Conservation (phyloP, 495 filamentous ascomycete species). For the Glonium stellatum region DNA sequence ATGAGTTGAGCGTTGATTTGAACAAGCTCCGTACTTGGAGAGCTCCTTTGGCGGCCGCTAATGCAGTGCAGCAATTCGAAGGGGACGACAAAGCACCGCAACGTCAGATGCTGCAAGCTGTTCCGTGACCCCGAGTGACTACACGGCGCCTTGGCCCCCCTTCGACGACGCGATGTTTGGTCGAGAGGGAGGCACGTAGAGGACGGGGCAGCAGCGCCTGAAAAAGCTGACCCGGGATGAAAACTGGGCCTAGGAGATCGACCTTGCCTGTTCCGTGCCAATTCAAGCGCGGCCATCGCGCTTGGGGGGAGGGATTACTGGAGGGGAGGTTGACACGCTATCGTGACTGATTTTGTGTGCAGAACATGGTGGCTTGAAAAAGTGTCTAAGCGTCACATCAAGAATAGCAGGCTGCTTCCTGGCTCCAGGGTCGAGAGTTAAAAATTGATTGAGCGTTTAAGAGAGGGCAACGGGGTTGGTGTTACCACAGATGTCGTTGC, state of each 20-base stretch:
- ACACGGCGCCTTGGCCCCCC: slow-evolving; percentile 16
- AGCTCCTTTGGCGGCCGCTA: slow-evolving; percentile 43
- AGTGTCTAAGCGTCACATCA: slow-evolving; percentile 19
- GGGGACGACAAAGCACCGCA: slow-evolving; percentile 24
- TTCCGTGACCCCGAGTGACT: slow-evolving; percentile 24
- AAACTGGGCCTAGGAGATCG: slow-evolving; percentile 18
- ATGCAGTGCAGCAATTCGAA: slow-evolving; percentile 39
- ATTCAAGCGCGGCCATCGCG: slow-evolving; percentile 27
- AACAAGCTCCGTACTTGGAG: slow-evolving; percentile 15
- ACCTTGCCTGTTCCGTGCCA: slow-evolving; percentile 4
- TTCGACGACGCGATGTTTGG: slow-evolving; percentile 14
- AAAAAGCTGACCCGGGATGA: slow-evolving; percentile 6
- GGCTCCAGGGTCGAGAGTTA: background rate
- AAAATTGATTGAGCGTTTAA: slow-evolving; percentile 24
- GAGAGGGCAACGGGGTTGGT: slow-evolving; percentile 23
- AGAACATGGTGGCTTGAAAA: slow-evolving; percentile 28
- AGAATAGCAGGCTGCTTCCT: slow-evolving; percentile 25
- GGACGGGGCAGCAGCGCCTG: slow-evolving; percentile 6
- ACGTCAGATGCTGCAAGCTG: slow-evolving; percentile 30
- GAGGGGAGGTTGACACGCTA: slow-evolving; percentile 45
- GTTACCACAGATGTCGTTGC: slow-evolving; percentile 27
- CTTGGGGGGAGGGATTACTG: slow-evolving; percentile 35
- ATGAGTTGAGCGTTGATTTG: slow-evolving; percentile 7
- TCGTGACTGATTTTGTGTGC: slow-evolving; percentile 19
- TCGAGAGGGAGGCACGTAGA: slow-evolving; percentile 6